Conservation (phyloP, 306 rosid species). For the Pyrus pyrifolia region DNA sequence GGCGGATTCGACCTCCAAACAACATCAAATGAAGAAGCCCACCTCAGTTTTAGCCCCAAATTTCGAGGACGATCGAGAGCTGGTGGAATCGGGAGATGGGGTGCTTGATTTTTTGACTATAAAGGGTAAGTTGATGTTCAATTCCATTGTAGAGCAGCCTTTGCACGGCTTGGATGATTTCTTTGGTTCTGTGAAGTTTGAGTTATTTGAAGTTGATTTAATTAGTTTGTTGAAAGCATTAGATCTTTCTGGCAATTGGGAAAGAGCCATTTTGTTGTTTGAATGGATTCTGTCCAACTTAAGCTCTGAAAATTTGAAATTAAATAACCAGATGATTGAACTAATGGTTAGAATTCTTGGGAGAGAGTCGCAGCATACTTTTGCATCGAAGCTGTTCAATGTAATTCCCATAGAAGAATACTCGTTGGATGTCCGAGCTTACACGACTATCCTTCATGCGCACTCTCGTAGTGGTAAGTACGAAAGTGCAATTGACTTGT, state of each 20-base stretch:
- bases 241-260: slow-evolving; percentile 75
- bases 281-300: slow-evolving; percentile 60
- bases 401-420: slow-evolving; percentile 67
- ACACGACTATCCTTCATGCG: slow-evolving; percentile 68
- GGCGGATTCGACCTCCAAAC: slow-evolving; percentile 19
- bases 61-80: slow-evolving; percentile 13
- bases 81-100: slow-evolving; percentile 22
- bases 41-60: slow-evolving; percentile 18
- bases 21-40: slow-evolving; percentile 23
- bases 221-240: slow-evolving; percentile 64
- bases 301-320: slow-evolving; percentile 39
- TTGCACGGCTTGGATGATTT: slow-evolving; percentile 43
- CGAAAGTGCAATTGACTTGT: slow-evolving; percentile 55
- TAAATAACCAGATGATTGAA: slow-evolving; percentile 64
- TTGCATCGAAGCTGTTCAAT: slow-evolving; percentile 74
- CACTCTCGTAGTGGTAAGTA: slow-evolving; percentile 74
- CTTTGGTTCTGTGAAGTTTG: slow-evolving; percentile 46
- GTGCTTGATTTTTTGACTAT: slow-evolving; percentile 53
- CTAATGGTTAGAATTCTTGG: slow-evolving; percentile 71
- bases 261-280: slow-evolving; percentile 62
- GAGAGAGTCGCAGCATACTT: slow-evolving; percentile 77
- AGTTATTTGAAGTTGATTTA: slow-evolving; percentile 64
- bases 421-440: slow-evolving; percentile 71
- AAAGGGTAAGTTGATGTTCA: slow-evolving; percentile 53
- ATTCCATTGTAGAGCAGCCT: slow-evolving; percentile 53